These are phyloP conservation scores for Alternaria tenuissima DNA, from an alignment of 2,329 filamentous ascomycete genomes.

Conservation along the genomic window DNA sequence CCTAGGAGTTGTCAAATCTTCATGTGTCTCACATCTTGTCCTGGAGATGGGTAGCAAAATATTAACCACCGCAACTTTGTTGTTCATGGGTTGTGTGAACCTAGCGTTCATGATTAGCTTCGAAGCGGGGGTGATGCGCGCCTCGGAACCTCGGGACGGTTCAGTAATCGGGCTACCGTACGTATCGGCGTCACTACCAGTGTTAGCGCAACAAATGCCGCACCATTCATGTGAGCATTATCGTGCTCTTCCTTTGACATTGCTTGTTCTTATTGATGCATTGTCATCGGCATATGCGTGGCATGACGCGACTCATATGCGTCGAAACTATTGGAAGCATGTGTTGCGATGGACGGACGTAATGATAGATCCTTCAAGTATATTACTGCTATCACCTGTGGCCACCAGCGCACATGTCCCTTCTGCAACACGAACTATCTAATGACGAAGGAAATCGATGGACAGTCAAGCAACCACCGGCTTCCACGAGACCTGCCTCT, in stretches of 20 bases:
- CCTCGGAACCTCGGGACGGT: slow-evolving; percentile 4
- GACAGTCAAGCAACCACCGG: too few relatives aligned
- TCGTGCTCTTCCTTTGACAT: too few relatives aligned
- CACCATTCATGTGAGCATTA: background rate
- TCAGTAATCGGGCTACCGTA: background rate
- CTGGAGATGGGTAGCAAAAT: background rate
- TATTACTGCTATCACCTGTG: too few relatives aligned
- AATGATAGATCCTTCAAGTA: too few relatives aligned
- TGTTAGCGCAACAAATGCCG: background rate
- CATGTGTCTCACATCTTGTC: background rate
- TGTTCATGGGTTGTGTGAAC: background rate
- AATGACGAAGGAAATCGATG: too few relatives aligned
- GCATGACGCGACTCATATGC: too few relatives aligned
- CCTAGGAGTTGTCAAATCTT: background rate
- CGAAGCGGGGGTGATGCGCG: background rate
- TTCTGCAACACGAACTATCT: too few relatives aligned
- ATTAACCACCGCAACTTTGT: background rate
- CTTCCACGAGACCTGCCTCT: too few relatives aligned
- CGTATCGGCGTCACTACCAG: background rate
- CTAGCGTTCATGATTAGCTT: slow-evolving; percentile 4
- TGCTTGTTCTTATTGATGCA: background rate
- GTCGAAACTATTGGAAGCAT: too few relatives aligned
- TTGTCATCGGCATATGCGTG: background rate
- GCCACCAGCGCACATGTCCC: too few relatives aligned
- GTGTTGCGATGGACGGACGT: too few relatives aligned